phyloP scores from a whole-genome alignment of 768 basidiomycete species.

The Amanita inopinata region DNA sequence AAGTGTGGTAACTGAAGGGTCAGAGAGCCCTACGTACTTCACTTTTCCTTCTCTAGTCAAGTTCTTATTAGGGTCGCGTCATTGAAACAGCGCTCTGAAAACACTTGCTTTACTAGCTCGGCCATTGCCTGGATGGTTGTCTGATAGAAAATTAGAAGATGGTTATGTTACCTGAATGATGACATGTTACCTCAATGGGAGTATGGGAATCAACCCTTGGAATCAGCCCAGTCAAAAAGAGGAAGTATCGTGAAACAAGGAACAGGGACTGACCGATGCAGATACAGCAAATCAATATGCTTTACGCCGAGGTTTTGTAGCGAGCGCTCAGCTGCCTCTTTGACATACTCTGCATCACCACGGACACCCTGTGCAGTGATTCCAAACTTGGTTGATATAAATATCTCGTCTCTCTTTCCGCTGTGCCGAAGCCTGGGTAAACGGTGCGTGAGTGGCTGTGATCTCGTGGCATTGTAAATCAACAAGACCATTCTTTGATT shows the following conservation, averaged over 20 bases:
- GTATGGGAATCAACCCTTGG: slow-evolving; percentile 16
- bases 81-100: slow-evolving; percentile 14
- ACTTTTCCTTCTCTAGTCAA: slow-evolving; percentile 29
- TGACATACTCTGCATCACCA: slow-evolving; percentile 28
- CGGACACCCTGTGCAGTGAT: slow-evolving; percentile 14
- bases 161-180: background rate
- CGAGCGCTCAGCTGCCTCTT: slow-evolving; percentile 23
- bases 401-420: slow-evolving; percentile 41
- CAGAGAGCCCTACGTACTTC: slow-evolving; percentile 44
- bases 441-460: background rate
- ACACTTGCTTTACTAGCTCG: slow-evolving; percentile 25
- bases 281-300: slow-evolving; percentile 29
- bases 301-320: slow-evolving; percentile 25
- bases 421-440: slow-evolving; percentile 35
- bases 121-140: slow-evolving; percentile 25
- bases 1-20: slow-evolving; percentile 32
- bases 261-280: slow-evolving; percentile 21
- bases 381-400: slow-evolving; percentile 49
- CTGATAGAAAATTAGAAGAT: slow-evolving; percentile 10
- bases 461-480: background rate
- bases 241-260: too few relatives aligned
- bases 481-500: slow-evolving; percentile 31
- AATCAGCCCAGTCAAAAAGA: background rate
- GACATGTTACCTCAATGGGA: slow-evolving; percentile 18
- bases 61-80: slow-evolving; percentile 3